These are phyloP conservation scores for Linum trigynum DNA, from an alignment of 345 rosid genomes.

Conservation along the genomic window DNA sequence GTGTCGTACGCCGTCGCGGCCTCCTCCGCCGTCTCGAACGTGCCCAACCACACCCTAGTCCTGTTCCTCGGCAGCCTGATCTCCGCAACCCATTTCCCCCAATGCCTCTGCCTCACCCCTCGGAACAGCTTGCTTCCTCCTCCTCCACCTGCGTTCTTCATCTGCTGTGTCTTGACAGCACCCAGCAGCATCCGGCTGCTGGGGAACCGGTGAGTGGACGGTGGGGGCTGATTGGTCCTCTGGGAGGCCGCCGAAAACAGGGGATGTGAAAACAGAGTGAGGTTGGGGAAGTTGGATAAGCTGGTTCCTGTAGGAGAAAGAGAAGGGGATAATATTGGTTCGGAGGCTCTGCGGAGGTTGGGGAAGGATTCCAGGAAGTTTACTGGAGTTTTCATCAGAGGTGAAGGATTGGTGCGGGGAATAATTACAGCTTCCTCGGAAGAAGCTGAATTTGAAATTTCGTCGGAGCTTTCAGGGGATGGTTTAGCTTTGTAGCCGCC, in stretches of 20 bases:
- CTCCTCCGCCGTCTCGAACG: conserved; percentile 85
- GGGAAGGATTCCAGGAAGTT: conserved; percentile 41
- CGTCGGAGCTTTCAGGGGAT: conserved; percentile 13
- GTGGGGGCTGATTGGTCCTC: conserved; percentile 27
- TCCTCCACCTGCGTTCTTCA: conserved; percentile 40
- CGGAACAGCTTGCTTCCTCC: conserved; percentile 58
- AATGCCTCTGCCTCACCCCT: conserved; percentile 93
- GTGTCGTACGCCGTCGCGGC: conserved; percentile 93
- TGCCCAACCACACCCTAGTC: conserved; percentile 95
- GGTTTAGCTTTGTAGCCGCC: conserved; percentile 16
- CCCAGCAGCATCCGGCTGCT: conserved; percentile 49
- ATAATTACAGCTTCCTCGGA: conserved; percentile 19
- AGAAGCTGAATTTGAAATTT: conserved; percentile 21
- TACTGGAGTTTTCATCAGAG: conserved; percentile 18
- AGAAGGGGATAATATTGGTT: conserved; percentile 21
- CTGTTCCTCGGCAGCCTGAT: conserved; percentile 86
- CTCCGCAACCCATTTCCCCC: conserved; percentile 99
- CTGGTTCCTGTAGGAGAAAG: conserved; percentile 19
- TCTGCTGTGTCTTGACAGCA: conserved; percentile 54
- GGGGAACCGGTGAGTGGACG: conserved; percentile 27
- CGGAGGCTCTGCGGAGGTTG: conserved; percentile 12
- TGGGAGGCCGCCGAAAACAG: conserved; percentile 21
- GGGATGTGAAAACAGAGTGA: conserved; percentile 41
- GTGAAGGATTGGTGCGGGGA: neutral
- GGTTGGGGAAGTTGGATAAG: conserved; percentile 38